Base-by-base conservation (phyloP, 345 rosid genomes). In the Populus tremula region DNA sequence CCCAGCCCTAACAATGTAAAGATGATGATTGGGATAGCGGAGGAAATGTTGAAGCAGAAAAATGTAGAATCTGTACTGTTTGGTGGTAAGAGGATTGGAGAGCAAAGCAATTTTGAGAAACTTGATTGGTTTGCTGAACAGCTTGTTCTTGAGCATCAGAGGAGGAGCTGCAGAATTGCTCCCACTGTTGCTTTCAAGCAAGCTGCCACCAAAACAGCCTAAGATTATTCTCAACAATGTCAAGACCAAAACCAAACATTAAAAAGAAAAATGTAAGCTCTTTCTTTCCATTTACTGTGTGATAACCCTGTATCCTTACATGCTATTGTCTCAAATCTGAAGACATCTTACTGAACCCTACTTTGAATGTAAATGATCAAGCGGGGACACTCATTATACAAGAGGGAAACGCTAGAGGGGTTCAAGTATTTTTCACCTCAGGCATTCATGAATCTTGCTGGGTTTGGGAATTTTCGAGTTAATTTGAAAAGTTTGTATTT, bases 171-270 rank as follows among this genome's bases (percentile, higher is more conserved):
- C 83, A 84, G 99, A 79, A 93, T 95, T 14, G 94, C 98, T 82
- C 99, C 99, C 85, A 95, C 99, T 80, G 98, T 95, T 67, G 98
- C 93, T 50, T 91, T 95, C 90, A 95, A 95, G 87, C 96, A 93
- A 86, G 88, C 91, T 45, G 82, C 85, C 59, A 81, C 81, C 25
- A 81, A 84, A 59, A 50, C 87, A 67, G 77, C 76, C 71, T 86
- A 89, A 33, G 81, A 78, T 56, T 71, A 50, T 71, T 63, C 82
- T 70, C 82, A 72, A 76, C 23, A 80, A 65, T 72, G 74, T 64
- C 16, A 82, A 50, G 82, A 80, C 82, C 76, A 76, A 76, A 74
- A 80, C 78, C 36, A 38, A 23, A 50, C 54, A 10, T n/a, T 5
- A 79, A 78, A 81, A 36, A 20, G 27, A 27, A 77, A 83, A 75